Evolutionary conservation across 2,329 filamentous ascomycete species (phyloP), one percentile per base, ranked within the genome.

Genomic region (Epichloe baconii): DNA sequence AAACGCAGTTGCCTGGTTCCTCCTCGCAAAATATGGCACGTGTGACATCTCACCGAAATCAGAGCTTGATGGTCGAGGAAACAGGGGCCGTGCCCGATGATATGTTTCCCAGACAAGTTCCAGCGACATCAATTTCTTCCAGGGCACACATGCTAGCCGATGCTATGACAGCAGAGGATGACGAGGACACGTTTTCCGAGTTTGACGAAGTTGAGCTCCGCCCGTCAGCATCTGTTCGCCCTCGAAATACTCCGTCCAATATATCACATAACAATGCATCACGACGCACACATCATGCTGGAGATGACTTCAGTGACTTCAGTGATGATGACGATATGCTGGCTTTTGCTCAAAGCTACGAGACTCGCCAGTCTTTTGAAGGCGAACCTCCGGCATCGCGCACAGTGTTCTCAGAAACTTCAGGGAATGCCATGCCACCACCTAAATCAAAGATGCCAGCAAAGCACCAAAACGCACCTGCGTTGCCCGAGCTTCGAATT

Each of bases 301-400:
- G 57, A 35, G 65, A 68, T 47, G 62, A 68, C 48, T 71, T 69
- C 53, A 73, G 71, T 56, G 73, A 75, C 49, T 75, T 75, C 50
- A 72, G 71, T 51, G 72, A 77, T 43, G 74, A 75, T 52, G 67
- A 71, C 48, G 74, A 74, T 42, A 75, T 79, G 69, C 63, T 77
- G 34, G 75, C 73, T 31, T 67, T 76, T 51, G 76, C 73, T 11
- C 68, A 78, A 53, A 68, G 74, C 55, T 71, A 74, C 38, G 76
- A 78, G 55, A 65, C 65, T 54, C 66, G 65, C 15, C 68, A 73
- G 46, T 64, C 60, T 56, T 19, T 53, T 52, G 58, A 49, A 35
- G 53, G 49, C n/a, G 46, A 57, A 10, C 58, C 59, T 4, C 54
- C 58, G 43, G 55, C 53, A 3, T 54, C 58, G 5, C 69, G 74